Conservation (phyloP, 2,329 filamentous ascomycete genomes). For the Apiospora saccharicola region DNA sequence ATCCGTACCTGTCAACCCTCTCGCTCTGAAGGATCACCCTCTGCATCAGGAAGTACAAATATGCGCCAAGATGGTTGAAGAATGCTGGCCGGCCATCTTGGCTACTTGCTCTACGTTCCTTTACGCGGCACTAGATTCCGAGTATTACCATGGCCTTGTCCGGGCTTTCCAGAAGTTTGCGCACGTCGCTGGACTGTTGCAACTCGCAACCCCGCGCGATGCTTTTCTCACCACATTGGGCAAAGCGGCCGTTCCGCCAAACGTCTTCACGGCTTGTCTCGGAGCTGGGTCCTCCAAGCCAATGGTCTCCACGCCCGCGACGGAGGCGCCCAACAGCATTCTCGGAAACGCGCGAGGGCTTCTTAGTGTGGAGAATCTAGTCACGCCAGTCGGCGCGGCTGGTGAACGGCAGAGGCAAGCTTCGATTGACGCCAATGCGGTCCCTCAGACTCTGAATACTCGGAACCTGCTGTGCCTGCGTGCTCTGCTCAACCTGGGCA, state of each 20-base stretch:
- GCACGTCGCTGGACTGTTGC: constrained; percentile 89
- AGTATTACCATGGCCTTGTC: constrained; percentile 92
- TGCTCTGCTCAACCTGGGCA: constrained; percentile 92
- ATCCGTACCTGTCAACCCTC: constrained; percentile 83
- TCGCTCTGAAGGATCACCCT: constrained; percentile 76
- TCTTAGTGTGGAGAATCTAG: constrained; percentile 75
- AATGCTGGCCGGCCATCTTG: constrained; percentile 94
- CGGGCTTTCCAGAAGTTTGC: constrained; percentile 94
- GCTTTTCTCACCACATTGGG: constrained; percentile 93
- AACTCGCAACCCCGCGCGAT: constrained; percentile 86
- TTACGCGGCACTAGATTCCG: constrained; percentile 88
- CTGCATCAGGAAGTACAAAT: constrained; percentile 74
- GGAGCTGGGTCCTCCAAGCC: constrained; percentile 56
- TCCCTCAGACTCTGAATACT: constrained; percentile 72
- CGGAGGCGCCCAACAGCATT: constrained; percentile 64
- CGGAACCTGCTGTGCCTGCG: constrained; percentile 89
- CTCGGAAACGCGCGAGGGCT: constrained; percentile 76
- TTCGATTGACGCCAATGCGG: constrained; percentile 61
- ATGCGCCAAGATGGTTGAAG: constrained; percentile 83
- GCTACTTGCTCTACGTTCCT: constrained; percentile 96
- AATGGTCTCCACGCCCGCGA: constrained; percentile 51
- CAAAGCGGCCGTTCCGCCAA: constrained; percentile 90
- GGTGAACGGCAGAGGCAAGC: constrained; percentile 66
- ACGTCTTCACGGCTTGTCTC: constrained; percentile 69
- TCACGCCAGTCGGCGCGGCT: constrained; percentile 63